Evolutionary conservation across 2,329 filamentous ascomycete species (phyloP), one percentile per base, ranked within the genome.

Genomic region (Trichoderma aggressivum): DNA sequence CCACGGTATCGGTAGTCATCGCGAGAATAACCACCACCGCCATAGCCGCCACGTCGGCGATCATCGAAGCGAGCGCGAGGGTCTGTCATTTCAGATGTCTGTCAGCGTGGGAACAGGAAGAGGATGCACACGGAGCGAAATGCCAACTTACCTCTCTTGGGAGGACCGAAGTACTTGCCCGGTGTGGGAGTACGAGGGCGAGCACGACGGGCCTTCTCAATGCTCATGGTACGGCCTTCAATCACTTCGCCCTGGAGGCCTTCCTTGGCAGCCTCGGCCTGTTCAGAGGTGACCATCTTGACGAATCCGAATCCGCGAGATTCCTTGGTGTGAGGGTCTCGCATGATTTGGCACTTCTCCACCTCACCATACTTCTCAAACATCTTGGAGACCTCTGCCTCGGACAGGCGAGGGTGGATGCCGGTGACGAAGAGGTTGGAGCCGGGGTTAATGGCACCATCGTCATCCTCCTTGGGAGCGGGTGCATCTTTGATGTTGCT

Each of bases 271-370:
- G 96, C 94, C 82, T 99, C 96, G 74, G 96, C 96, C 83, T 97
- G 93, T 70, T 98, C 95, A 62, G 93, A 89, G 71, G 94, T 97
- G 73, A 94, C 90, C 95, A 99, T 98, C 87, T 99, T 98, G 81
- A 99, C 96, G 85, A 99, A 99, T 70, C 96, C 96, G 76, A 99
- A 99, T 75, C 96, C 96, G 83, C 96, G 96, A 77, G 95, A 98
- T 84, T 99, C 96, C 85, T 97, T 97, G 79, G 93, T 97, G 83
- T 99, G 96, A 73, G 96, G 96, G 80, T 99, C 96, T 79, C 95
- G 90, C 96, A 99, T 99, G 85, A 99, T 99, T 82, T 98, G 97
- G 86, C 95, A 98, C 85, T 97, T 98, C 85, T 98, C 95, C 66
- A 99, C 96, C 80, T 97, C 94, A 76, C 96, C 96, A 79, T 98